Base-by-base conservation (phyloP, 1,139 yeast genomes). In the Meyerozyma sp. region DNA sequence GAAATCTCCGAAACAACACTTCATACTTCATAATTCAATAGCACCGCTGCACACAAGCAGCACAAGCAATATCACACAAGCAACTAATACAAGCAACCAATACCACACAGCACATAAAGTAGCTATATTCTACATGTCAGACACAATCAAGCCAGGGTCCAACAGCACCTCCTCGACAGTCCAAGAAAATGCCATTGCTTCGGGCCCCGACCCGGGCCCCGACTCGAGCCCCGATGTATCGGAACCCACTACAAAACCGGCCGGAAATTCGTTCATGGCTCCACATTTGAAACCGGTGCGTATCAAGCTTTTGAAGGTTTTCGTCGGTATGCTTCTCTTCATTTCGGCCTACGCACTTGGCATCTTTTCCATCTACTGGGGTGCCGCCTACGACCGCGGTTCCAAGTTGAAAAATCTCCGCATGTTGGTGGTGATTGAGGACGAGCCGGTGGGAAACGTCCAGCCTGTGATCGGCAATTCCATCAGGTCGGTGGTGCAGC, bases 371-470 rank as follows among this genome's bases (percentile, higher is more conserved):
- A 61, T 70, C 40, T 72, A 71, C 51, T 72, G 77, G 77, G 77
- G 77, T n/a, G 62, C 76, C 4, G 54, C 60, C 51, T 70, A 58
- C 50, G 50, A 59, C 7, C 57, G 75, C 42, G 40, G 49, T 26
- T 32, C 47, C 10, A 57, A 74, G 36, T 44, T 63, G 10, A 58
- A 55, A 28, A 66, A 70, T 47, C 61, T 72, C 46, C 55, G 56
- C 27, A 61, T 70, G 65, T 61, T 71, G 51, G 75, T 70, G 25
- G 75, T 71, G 5, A 61, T 69, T 40, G 75, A 72, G 45, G 66
- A 63, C 30, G 47, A 44, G 3, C 49, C 52, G 7, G 43, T 63
- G 8, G 56, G 59, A 38, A 66, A 66, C 3, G 49, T 66, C 0
- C 53, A 52, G 3, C 73, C 74, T 0, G 29, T 60, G 1, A 63